A percentile compares a stretch with the other conserved stretches of the same genome.
phyloP scores from a whole-genome alignment of 768 basidiomycete species.

The Boletus pseudopeckii region DNA sequence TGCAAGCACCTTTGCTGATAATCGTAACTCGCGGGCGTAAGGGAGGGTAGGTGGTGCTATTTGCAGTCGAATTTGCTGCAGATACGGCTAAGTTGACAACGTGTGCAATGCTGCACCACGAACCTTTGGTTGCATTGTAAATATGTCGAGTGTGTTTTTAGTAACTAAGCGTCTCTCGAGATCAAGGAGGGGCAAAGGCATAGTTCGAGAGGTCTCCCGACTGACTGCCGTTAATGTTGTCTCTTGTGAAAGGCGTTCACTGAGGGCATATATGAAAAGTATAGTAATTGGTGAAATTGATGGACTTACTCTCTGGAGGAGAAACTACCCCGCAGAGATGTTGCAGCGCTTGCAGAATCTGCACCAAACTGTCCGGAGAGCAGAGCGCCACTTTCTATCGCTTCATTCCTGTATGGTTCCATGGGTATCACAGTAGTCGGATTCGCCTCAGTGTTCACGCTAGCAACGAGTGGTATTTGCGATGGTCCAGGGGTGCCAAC shows the following conservation, averaged over 20 bases:
- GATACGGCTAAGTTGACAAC: conserved; percentile 4
- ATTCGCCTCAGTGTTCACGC: background rate
- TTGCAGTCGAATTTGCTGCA: conserved; percentile 84
- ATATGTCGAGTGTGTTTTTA: conserved; percentile 83
- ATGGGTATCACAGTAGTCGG: background rate
- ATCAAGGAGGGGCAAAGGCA: conserved; percentile 62
- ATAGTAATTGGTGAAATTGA: background rate
- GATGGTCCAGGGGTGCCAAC: conserved; percentile 9
- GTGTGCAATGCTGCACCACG: conserved; percentile 3
- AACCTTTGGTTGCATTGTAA: conserved; percentile 93
- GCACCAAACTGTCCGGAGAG: conserved; percentile 23
- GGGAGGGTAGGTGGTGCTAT: conserved; percentile 78
- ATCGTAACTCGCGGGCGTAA: conserved; percentile 73
- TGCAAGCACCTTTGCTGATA: conserved; percentile 68
- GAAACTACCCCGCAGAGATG: conserved; percentile 51
- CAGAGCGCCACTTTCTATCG: conserved; percentile 2
- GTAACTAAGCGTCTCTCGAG: conserved; percentile 80
- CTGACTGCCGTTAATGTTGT: conserved; percentile 53
- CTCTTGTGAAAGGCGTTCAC: conserved; percentile 60
- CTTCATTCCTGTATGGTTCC: background rate
- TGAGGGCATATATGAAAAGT: conserved; percentile 25
- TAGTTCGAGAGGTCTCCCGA: conserved; percentile 47
- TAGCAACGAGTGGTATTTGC: background rate
- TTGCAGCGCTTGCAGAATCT: conserved; percentile 42
- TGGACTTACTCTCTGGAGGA: conserved; percentile 53